Evolutionary conservation across 2,329 filamentous ascomycete species (phyloP), one percentile per base, ranked within the genome.

Genomic region (Fusarium piperis): DNA sequence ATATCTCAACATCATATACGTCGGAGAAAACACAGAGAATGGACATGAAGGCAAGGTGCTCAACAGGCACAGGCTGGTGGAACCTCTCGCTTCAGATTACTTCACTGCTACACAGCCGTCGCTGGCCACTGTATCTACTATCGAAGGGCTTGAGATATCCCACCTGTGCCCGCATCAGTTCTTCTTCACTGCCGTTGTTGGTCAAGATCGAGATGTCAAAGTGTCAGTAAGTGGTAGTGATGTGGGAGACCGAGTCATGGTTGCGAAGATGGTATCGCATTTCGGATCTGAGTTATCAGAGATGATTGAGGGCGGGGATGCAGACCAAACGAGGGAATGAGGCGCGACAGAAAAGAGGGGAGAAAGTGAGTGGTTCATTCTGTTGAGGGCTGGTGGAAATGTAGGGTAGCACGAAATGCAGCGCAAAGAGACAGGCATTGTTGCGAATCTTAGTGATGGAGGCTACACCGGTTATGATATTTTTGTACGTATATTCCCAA

Each of bases 1-100:
- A 0, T 52, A 68, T 3, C 20, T 70, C 20, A 70, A 71, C 35
- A 68, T 70, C 11, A 41, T 70, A 2, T 26, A 64, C 18, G 1
- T 23, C 0, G 20, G 52, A 55, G 52, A 36, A 33, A 38, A 9
- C 8, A 3, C 10, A 3, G 23, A 13, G 8, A 15, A 30, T 9
- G 41, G 11, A 10, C 15, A 23, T 9, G 32, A 33, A 32, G 1
- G 12, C 16, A 0, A 26, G 0, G 18, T 7, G 0, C n/a, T 70
- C 8, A 18, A 28, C 3, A 55, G 63, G 33, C 48, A 64, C 10
- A 59, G 53, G 7, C 68, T 70, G 8, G 23, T 30, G 0, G 68
- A 71, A 16, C 48, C 67, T 11, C 53, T 70, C 0, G 58, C 68
- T 5, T 64, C 67, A 0, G 6, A 33, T 9, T 70, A 70, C 20